Evolutionary conservation across 148 eudicot genomes (phyloP).

Genomic region (Rhododendron henanense): DNA sequence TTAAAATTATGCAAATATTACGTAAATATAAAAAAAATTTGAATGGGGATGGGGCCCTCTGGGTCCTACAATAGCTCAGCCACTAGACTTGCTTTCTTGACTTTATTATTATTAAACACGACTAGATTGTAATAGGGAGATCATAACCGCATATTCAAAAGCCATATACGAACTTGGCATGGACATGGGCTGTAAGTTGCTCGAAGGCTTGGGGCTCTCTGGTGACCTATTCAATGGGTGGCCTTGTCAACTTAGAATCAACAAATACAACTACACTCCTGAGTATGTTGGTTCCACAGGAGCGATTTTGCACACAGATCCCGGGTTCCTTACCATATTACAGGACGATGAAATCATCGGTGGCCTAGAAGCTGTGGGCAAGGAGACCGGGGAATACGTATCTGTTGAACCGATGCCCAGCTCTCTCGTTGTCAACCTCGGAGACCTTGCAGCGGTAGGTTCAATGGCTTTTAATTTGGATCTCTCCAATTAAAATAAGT

Average conservation of each 20-base stretch:
- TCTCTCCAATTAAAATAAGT: too few species aligned
- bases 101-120: too few species aligned
- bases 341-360: slow-evolving; percentile 52
- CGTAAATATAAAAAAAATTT: too few species aligned
- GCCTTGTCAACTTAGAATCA: slow-evolving; percentile 54
- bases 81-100: too few species aligned
- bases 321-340: slow-evolving; percentile 52
- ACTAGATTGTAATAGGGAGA: slow-evolving; percentile 17
- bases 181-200: slow-evolving; percentile 17
- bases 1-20: too few species aligned
- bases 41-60: too few species aligned
- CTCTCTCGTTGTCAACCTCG: slow-evolving; percentile 46
- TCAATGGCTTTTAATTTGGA: neutral
- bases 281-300: slow-evolving; percentile 53
- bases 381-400: slow-evolving; percentile 24
- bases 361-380: slow-evolving; percentile 50
- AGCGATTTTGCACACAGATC: slow-evolving; percentile 46
- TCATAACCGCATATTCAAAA: slow-evolving; percentile 5
- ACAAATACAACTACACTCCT: slow-evolving; percentile 55
- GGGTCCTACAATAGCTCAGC: too few species aligned
- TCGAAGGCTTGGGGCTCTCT: slow-evolving; percentile 22
- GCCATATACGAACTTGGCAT: slow-evolving; percentile 20
- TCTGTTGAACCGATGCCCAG: slow-evolving; percentile 43
- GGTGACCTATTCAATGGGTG: slow-evolving; percentile 46
- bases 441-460: slow-evolving; percentile 31